Base-by-base conservation (phyloP, 2,329 filamentous ascomycete species). In the Colletotrichum sansevieriae region DNA sequence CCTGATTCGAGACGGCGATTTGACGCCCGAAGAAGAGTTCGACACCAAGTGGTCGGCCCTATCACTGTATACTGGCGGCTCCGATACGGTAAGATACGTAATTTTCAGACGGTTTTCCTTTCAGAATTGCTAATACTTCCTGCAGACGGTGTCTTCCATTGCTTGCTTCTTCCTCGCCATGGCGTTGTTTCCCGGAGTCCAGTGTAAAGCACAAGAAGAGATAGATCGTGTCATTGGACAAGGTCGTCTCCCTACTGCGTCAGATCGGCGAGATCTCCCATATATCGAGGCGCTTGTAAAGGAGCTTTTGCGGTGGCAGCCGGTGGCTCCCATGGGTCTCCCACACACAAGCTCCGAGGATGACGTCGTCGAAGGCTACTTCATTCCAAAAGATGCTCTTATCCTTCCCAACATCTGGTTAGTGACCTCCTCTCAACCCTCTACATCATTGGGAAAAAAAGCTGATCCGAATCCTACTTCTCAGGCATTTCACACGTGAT, bases 271-370 rank as follows among this genome's bases (percentile, higher is more conserved):
- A 0, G 75, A 78, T 3, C 73, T 90, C 9, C 86, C 86, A 0
- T 90, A 89, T 71, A 74, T 88, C 37, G 79, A 82, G 20, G 84
- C 84, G 1, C 79, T 87, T 12, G 80, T 88, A 18, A 88, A 88
- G 68, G 88, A 90, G 70, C 80, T 84, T 1, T 75, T 88, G 11
- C 81, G 87, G 2, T 88, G 87, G 85, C 80, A 86, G 5, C 85
- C 86, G 0, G 83, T 87, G 1, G 81, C 82, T 11, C 83, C 85
- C 49, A 81, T 86, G 66, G 69, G 60, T 7, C 52, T 85, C 1
- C 76, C 80, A 0, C 80, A 83, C 63, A 73, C 77, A 2, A 80
- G 83, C 1, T 74, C 76, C 1, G 77, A 71, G 13, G 70, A 71
- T 1, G 46, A 68, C 18, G 57, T 60, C 3, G 59, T 62, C 10